phyloP scores from a whole-genome alignment of 1,284 basidiomycete genomes.

The Rhodotorula sp. region DNA sequence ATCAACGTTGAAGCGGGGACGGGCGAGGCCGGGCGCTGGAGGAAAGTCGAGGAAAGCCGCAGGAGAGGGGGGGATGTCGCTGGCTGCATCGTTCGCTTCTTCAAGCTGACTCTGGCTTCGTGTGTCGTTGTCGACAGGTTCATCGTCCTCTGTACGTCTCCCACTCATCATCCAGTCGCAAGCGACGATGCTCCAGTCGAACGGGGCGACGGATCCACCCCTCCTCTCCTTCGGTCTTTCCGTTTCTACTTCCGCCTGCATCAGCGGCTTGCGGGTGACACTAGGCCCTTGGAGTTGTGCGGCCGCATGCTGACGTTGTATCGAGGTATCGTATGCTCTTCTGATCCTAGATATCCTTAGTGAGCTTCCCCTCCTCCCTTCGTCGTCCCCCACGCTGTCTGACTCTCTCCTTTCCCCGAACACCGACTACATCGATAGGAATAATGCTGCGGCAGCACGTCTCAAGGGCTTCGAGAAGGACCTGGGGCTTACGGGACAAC shows the following conservation, averaged over 20 bases:
- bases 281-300: too few species aligned
- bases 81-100: background rate
- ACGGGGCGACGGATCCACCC: too few species aligned
- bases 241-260: too few species aligned
- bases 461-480: conserved; percentile 46
- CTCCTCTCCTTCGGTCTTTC: too few species aligned
- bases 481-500: conserved; percentile 41
- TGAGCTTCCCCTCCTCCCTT: background rate
- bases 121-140: background rate
- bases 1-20: background rate
- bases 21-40: background rate
- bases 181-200: too few species aligned
- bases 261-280: too few species aligned
- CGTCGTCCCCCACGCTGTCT: background rate
- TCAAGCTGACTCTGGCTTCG: background rate
- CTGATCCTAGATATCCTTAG: too few species aligned
- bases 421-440: conserved; percentile 20
- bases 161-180: too few species aligned
- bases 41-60: background rate
- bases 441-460: conserved; percentile 37
- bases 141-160: conserved; percentile 26
- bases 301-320: conserved; percentile 17
- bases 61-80: background rate
- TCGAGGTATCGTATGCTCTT: too few species aligned
- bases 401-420: background rate